Base-by-base conservation (phyloP, 805 yeast genomes). In the Ogataea pilisensis region DNA sequence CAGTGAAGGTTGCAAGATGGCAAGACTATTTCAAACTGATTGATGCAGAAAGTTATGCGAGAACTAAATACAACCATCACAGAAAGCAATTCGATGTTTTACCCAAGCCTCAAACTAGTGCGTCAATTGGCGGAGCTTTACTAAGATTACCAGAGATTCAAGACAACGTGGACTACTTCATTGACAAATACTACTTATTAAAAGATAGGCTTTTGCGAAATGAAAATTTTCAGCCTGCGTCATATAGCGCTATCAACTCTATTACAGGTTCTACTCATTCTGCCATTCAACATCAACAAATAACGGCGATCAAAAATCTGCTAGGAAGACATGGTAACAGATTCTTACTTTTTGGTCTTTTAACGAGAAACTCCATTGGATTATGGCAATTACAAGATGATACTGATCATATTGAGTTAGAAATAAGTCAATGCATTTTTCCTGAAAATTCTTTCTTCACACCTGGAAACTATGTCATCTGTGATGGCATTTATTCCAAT, bases 401-500 rank as follows among this genome's bases (percentile, higher is more conserved):
- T 4, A 76, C 89, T 1, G 96, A 88, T 43, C 63, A 71, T 32
- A 80, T 91, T 9, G 82, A 77, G 49, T 64, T 93, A 12, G 85
- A 85, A 41, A 54, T 85, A 5, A 64, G 72, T 8, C 82, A 82
- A 49, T 70, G 88, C 2, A 66, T 70, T 14, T 82, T 84, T 33
- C 74, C 84, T 1, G 69, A 69, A 3, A 87, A 82, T 0, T 72
- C 82, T 8, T 90, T 77, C 53, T 82, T 76, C 53, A 76, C 81
- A 3, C 70, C 77, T 0, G 98, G 99, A 2, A 80, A 83, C 68
- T 79, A 83, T 51, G 77, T 87, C 0, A 63, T 91, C 2, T 82
- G 85, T 38, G 95, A 88, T 55, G 99, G 99, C 14, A 78, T 86
- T 14, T 87, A 88, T 57, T 78, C 81, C 13, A 80, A 82, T 3